These are phyloP conservation scores for Lentithecium fluviatile DNA, from an alignment of 495 filamentous ascomycete genomes.

Conservation along the genomic window DNA sequence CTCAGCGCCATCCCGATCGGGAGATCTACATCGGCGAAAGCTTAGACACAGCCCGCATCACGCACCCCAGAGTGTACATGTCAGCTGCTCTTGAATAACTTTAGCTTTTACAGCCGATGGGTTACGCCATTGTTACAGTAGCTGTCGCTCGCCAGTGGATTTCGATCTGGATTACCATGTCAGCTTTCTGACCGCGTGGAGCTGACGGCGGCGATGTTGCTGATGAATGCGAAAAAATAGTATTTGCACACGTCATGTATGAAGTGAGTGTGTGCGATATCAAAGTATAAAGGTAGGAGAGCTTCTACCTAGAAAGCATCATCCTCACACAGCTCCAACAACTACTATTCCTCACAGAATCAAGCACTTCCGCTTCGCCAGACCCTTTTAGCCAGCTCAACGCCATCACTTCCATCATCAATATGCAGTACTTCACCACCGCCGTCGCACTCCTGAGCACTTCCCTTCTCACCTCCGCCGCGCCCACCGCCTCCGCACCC, in stretches of 20 bases:
- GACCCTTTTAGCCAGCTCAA: background rate
- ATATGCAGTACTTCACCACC: slow-evolving; percentile 34
- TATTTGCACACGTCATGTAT: too few relatives aligned
- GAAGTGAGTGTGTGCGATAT: too few relatives aligned
- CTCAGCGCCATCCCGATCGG: background rate
- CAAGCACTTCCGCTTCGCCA: background rate
- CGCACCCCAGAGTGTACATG: background rate
- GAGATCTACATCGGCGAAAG: background rate
- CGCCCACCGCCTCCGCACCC: slow-evolving; percentile 13
- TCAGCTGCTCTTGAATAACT: background rate
- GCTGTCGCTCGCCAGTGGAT: too few relatives aligned
- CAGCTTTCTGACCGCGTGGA: too few relatives aligned
- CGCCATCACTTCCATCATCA: slow-evolving; percentile 8
- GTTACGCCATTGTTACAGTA: background rate
- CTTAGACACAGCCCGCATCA: background rate
- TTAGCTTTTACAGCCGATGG: background rate
- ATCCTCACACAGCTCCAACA: background rate
- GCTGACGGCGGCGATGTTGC: too few relatives aligned
- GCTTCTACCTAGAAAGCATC: too few relatives aligned
- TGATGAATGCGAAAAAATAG: too few relatives aligned
- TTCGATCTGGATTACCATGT: background rate
- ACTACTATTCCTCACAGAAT: background rate
- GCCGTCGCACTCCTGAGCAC: slow-evolving; percentile 26
- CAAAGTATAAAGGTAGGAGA: too few relatives aligned
- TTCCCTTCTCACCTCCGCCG: slow-evolving; percentile 22